Conservation (phyloP, 2,329 filamentous ascomycete genomes). For the Hypoxylon sp. region DNA sequence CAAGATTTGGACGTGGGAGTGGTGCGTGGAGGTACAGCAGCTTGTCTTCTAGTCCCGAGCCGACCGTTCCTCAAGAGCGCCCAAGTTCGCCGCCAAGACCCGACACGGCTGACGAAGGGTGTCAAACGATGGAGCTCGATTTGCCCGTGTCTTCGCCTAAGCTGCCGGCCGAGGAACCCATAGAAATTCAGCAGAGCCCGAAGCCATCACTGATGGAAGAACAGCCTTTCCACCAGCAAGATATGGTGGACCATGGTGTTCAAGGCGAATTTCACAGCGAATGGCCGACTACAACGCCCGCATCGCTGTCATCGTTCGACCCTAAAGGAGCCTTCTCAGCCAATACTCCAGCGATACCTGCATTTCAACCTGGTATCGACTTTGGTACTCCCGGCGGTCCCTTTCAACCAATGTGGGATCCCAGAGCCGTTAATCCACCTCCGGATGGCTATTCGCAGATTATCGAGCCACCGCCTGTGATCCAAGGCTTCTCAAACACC, state of each 20-base stretch:
- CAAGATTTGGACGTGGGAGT: conserved; percentile 71
- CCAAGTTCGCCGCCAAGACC: conserved; percentile 33
- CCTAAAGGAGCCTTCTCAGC: neutral
- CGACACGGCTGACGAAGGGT: conserved; percentile 50
- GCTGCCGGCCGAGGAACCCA: conserved; percentile 8
- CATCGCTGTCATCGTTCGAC: neutral
- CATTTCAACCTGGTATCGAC: conserved; percentile 10
- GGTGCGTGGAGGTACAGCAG: conserved; percentile 78
- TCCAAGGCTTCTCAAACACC: conserved; percentile 3
- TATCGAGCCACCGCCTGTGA: neutral
- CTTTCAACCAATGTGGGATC: conserved; percentile 23
- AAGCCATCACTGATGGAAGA: conserved; percentile 10
- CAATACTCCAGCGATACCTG: conserved; percentile 9
- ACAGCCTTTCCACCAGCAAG: conserved; percentile 3
- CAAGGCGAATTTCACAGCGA: conserved; percentile 21
- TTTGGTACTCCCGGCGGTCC: conserved; percentile 1
- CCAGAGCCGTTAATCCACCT: conserved; percentile 5
- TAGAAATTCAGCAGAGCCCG: neutral
- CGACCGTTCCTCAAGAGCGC: conserved; percentile 17
- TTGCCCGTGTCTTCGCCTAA: conserved; percentile 25
- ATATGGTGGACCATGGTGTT: conserved; percentile 33
- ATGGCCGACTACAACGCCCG: conserved; percentile 12
- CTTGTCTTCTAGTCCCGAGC: conserved; percentile 74
- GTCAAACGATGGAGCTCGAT: conserved; percentile 51
- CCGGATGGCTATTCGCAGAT: conserved; percentile 14